phyloP scores from a whole-genome alignment of 441 rosid species.

The Codiaeum variegatum region DNA sequence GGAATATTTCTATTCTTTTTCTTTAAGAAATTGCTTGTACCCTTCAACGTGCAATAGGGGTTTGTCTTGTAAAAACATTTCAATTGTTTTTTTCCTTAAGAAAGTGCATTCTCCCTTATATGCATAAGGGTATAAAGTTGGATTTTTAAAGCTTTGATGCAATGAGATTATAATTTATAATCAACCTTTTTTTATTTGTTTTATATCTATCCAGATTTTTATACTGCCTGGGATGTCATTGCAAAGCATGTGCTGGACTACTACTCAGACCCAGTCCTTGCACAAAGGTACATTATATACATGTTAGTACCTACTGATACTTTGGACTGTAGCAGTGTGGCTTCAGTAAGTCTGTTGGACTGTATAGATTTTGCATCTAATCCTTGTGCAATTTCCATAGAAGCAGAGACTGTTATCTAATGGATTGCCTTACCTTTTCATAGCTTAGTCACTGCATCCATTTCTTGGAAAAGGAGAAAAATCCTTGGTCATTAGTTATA shows the following conservation, averaged over 20 bases:
- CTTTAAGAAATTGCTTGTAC: neutral
- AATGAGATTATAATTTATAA: constrained; percentile 16
- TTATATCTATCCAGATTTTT: constrained; percentile 60
- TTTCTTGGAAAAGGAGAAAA: neutral
- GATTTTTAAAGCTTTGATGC: neutral
- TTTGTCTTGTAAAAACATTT: neutral
- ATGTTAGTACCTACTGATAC: constrained; percentile 12
- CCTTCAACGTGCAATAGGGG: neutral
- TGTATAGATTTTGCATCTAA: constrained; percentile 6
- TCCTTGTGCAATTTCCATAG: neutral
- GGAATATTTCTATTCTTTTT: neutral
- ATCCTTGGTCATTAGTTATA: neutral
- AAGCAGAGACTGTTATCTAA: constrained; percentile 5
- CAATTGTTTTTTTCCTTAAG: neutral
- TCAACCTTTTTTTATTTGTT: no score
- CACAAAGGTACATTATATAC: constrained; percentile 51
- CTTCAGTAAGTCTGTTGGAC: constrained; percentile 3
- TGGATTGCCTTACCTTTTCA: neutral
- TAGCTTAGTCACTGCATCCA: neutral
- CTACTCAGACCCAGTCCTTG: constrained; percentile 53
- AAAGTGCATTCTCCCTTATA: neutral
- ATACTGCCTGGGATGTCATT: constrained; percentile 92
- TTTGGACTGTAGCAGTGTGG: constrained; percentile 1
- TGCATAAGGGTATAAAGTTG: neutral
- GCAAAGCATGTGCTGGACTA: constrained; percentile 53